phyloP scores from a whole-genome alignment of 495 filamentous ascomycete species.

The Talaromyces stipitatus region DNA sequence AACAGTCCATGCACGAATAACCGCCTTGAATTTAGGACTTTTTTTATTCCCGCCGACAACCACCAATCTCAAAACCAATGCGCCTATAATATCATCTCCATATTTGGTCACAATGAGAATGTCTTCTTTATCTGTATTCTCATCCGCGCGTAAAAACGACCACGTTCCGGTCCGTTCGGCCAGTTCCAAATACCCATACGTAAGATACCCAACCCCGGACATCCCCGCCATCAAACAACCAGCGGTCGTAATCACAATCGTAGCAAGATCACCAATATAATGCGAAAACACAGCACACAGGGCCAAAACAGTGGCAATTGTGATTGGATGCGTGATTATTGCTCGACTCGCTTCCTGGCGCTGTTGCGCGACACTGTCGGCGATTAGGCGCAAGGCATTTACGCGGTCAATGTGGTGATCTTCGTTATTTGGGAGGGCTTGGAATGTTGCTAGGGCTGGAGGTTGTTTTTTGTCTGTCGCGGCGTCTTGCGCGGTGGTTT shows the following conservation, averaged over 20 bases:
- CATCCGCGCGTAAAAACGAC: conserved; percentile 26
- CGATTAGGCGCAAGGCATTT: conserved; percentile 42
- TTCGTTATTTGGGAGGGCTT: conserved; percentile 1
- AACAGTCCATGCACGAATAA: conserved; percentile 76
- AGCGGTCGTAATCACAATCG: conserved; percentile 20
- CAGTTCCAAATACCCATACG: conserved; percentile 36
- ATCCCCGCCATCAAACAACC: conserved; percentile 41
- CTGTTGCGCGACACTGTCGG: conserved; percentile 58
- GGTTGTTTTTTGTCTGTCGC: background rate
- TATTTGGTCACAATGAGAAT: conserved; percentile 48
- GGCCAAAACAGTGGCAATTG: conserved; percentile 26
- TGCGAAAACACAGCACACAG: background rate
- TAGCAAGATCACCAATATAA: conserved; percentile 25
- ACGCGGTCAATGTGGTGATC: conserved; percentile 22
- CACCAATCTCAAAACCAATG: conserved; percentile 39
- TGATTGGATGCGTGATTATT: conserved; percentile 45
- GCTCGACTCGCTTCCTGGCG: conserved; percentile 43
- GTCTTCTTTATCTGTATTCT: conserved; percentile 15
- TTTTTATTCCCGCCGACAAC: conserved; percentile 6
- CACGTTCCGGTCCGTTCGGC: conserved; percentile 48
- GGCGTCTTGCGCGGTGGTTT: background rate
- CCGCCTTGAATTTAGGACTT: conserved; percentile 7
- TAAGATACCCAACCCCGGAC: conserved; percentile 26
- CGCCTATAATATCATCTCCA: conserved; percentile 50
- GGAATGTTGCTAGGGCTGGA: background rate